Conservation (phyloP, 2,329 filamentous ascomycete genomes). For the Penicillium olsonii region DNA sequence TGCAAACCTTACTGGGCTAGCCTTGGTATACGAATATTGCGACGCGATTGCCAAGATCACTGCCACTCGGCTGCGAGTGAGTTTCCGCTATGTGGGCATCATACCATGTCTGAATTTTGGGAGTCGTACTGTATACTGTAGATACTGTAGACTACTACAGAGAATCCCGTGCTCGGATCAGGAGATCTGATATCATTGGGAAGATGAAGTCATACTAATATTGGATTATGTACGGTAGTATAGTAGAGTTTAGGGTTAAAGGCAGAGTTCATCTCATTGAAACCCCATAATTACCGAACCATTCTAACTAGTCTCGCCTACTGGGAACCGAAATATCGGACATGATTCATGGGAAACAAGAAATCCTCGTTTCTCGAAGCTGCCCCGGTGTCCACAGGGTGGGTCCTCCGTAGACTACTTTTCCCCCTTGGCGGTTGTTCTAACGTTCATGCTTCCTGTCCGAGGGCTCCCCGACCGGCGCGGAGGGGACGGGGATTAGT, state of each 20-base stretch:
- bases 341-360: background rate
- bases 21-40: conserved; percentile 6
- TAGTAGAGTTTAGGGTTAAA: conserved; percentile 1
- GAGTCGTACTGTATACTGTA: background rate
- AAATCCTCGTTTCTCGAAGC: conserved; percentile 20
- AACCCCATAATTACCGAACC: conserved; percentile 1
- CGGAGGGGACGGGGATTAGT: no score
- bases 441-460: conserved; percentile 3
- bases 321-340: background rate
- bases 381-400: conserved; percentile 17
- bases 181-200: conserved; percentile 1
- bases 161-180: background rate
- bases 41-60: background rate
- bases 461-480: no score
- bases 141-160: no score
- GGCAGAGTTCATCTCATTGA: background rate
- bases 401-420: conserved; percentile 14
- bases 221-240: no score
- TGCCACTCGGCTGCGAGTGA: background rate
- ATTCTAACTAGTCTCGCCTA: background rate
- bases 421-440: conserved; percentile 12
- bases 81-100: no score
- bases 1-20: conserved; percentile 15
- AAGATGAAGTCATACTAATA: background rate
- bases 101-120: no score